Base-by-base conservation (phyloP, 495 filamentous ascomycete species). In the Talaromyces stipitatus region DNA sequence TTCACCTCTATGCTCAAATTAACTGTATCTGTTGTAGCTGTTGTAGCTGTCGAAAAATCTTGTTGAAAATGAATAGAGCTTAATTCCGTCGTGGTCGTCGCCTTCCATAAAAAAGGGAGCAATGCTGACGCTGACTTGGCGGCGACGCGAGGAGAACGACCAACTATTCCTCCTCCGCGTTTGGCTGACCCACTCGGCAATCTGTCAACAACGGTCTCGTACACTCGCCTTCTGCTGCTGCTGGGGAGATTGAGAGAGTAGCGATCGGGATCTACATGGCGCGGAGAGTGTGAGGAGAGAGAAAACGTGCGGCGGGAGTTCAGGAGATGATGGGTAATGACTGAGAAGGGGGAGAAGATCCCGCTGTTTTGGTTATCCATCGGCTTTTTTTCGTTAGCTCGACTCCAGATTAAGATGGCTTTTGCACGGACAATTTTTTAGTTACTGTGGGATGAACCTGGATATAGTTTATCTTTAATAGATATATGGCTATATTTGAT, bases 61-160 rank as follows among this genome's bases (percentile, higher is more conserved):
- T 47, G 43, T 11, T 12, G 43, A 9, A 38, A 16, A 16, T 38
- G 33, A n/a, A n/a, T n/a, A 41, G 36, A 16, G 20, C 22, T 27
- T 48, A 20, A 18, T 29, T 51, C 36, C 18, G 36, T 18, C 36
- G 36, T 16, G 9, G 36, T 41, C 36, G 18, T n/a, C n/a, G n/a
- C n/a, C n/a, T n/a, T n/a, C n/a, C n/a, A 41, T 9, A 41, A 41
- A 8, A 41, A 41, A 20, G 36, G 36, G 36, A 41, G 36, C 36
- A 30, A 28, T 11, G 48, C 9, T 51, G 48, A 16, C 14, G 47
- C 12, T 18, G 24, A 51, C 48, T 51, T 51, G 48, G 48, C 48
- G 48, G 48, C 48, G 48, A 51, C 48, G 48, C 48, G 48, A 51
- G 48, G 48, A 30, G 43, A 14, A 41, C 36, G 36, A 16, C 36